Evolutionary conservation across 1,284 basidiomycete genomes (phyloP).

Genomic region (Trichosporon sp.): DNA sequence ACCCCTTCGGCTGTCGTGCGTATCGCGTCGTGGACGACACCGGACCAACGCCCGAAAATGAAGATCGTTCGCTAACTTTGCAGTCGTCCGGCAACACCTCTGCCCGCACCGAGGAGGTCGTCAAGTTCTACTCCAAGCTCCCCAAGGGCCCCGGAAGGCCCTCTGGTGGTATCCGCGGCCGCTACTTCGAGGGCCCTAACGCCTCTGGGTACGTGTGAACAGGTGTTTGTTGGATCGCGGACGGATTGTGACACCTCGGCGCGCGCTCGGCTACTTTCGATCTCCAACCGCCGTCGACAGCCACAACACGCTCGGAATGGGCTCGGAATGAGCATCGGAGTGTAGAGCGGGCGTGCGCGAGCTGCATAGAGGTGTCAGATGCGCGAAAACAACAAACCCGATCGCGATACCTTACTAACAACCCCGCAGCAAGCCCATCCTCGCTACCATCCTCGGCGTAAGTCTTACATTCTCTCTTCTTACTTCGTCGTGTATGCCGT

Average conservation of each 20-base stretch:
- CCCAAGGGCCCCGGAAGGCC: conserved; percentile 70
- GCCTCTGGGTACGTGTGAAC: conserved; percentile 64
- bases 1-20: conserved; percentile 83
- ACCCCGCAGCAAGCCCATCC: conserved; percentile 61
- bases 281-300: neutral
- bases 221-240: neutral
- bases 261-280: neutral
- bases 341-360: neutral
- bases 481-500: too few species aligned
- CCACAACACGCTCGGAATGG: conserved; percentile 1
- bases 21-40: conserved; percentile 21
- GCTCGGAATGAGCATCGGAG: neutral
- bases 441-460: conserved; percentile 67
- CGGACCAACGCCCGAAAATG: conserved; percentile 1
- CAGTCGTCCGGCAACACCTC: conserved; percentile 73
- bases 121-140: conserved; percentile 91
- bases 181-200: conserved; percentile 82
- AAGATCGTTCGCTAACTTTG: neutral
- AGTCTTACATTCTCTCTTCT: neutral
- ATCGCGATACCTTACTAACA: neutral
- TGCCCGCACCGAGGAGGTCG: conserved; percentile 76
- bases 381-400: neutral
- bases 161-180: conserved; percentile 68
- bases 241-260: conserved; percentile 6
- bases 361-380: neutral